Evolutionary conservation across 1,284 basidiomycete genomes (phyloP).

Genomic region (Puccinia sorghi): DNA sequence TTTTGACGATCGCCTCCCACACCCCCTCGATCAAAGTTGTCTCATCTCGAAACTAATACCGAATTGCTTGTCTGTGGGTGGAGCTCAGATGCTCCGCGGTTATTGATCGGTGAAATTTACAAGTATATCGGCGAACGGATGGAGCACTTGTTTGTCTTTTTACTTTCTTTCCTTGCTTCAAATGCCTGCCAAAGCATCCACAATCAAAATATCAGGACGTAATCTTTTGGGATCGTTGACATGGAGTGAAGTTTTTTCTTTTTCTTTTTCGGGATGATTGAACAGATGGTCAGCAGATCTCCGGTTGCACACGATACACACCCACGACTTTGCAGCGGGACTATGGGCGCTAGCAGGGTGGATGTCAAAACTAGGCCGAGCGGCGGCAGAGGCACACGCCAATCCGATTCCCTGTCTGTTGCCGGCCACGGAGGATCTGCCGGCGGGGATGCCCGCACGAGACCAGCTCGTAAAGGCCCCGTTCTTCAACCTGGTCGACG

Average conservation of each 20-base stretch:
- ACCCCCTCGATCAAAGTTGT: background rate
- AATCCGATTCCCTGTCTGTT: constrained; percentile 44
- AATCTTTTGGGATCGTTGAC: constrained; percentile 36
- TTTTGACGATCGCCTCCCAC: constrained; percentile 5
- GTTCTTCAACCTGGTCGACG: constrained; percentile 64
- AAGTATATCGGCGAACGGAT: constrained; percentile 52
- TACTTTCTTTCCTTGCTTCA: background rate
- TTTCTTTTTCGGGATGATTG: background rate
- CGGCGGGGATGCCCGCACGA: constrained; percentile 51
- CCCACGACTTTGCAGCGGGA: constrained; percentile 43
- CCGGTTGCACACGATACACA: constrained; percentile 46
- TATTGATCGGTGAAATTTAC: constrained; percentile 52
- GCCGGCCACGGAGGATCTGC: constrained; percentile 44
- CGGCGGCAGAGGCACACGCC: constrained; percentile 1
- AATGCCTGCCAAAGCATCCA: background rate
- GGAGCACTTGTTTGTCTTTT: constrained; percentile 51
- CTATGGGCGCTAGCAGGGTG: constrained; percentile 47
- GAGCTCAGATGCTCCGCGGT: constrained; percentile 49
- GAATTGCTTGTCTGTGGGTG: background rate
- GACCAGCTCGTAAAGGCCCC: constrained; percentile 50
- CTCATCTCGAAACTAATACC: background rate
- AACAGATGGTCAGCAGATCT: constrained; percentile 48
- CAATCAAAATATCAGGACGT: background rate
- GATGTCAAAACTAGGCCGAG: constrained; percentile 40
- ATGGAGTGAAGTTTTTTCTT: constrained; percentile 7